These are phyloP conservation scores for Xylariales sp. DNA, from an alignment of 2,329 filamentous ascomycete species.

Conservation along the genomic window DNA sequence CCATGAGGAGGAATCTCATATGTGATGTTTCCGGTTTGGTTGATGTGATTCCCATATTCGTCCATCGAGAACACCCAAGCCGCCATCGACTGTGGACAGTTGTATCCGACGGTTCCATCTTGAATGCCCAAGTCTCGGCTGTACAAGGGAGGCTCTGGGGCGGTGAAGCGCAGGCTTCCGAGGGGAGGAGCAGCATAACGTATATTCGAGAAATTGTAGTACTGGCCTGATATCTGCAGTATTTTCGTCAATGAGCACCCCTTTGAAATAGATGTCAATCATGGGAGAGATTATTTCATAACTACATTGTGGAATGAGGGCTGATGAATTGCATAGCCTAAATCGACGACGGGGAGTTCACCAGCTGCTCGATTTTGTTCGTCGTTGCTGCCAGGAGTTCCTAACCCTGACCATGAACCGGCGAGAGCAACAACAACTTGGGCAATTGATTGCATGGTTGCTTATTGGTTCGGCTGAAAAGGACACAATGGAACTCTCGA, in stretches of 20 bases:
- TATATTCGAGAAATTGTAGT: slow-evolving; percentile 38
- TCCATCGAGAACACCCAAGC: no score
- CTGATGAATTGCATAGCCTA: not conserved
- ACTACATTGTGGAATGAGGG: not conserved
- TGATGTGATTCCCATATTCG: no score
- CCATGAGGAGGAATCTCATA: not conserved
- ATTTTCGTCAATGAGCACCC: not conserved
- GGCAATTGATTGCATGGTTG: no score
- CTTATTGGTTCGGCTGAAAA: no score
- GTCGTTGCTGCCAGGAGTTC: no score
- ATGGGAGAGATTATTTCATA: no score
- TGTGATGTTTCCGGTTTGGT: not conserved
- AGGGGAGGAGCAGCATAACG: slow-evolving; percentile 38
- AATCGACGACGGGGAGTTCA: not conserved
- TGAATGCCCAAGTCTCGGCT: slow-evolving; percentile 1
- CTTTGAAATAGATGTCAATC: not conserved
- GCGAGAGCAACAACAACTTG: no score
- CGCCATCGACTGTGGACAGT: slow-evolving; percentile 1
- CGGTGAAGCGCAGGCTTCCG: slow-evolving; percentile 29
- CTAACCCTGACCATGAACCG: no score
- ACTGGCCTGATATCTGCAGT: not conserved
- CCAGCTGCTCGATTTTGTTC: no score
- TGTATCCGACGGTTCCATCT: not conserved
- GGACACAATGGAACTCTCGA: no score
- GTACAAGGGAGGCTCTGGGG: not conserved